Conservation (phyloP, 305 asterid genomes). For the Rubia tinctorum region DNA sequence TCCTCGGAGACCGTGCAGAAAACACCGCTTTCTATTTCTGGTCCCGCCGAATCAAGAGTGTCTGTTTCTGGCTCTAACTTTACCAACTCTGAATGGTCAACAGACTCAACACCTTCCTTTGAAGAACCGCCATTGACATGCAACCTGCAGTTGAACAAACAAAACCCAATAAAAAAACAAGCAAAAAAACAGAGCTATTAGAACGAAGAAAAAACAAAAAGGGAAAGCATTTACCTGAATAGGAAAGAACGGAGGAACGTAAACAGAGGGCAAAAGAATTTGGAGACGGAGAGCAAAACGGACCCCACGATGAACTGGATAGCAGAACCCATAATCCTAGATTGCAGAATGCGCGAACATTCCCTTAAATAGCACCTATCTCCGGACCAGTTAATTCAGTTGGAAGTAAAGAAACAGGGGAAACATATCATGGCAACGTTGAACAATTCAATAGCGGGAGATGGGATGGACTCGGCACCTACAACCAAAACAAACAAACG, state of each 20-base stretch:
- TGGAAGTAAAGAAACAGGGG: constrained; percentile 33
- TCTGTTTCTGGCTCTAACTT: constrained; percentile 26
- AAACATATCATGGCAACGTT: constrained; percentile 37
- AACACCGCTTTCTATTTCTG: constrained; percentile 7
- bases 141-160: constrained; percentile 32
- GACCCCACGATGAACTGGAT: constrained; percentile 28
- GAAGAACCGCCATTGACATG: constrained; percentile 19
- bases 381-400: constrained; percentile 21
- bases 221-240: constrained; percentile 36
- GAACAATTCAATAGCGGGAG: constrained; percentile 46
- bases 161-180: neutral
- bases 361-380: constrained; percentile 14
- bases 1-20: constrained; percentile 9
- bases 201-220: neutral
- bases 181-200: neutral
- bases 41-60: neutral
- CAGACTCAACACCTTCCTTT: constrained; percentile 4
- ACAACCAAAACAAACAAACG: constrained; percentile 21
- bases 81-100: constrained; percentile 7
- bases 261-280: constrained; percentile 40
- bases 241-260: constrained; percentile 32
- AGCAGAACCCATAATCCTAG: constrained; percentile 42
- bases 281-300: constrained; percentile 34
- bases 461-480: constrained; percentile 53
- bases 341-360: constrained; percentile 9